phyloP scores from a whole-genome alignment of 2,329 filamentous ascomycete genomes.

The Gnomoniopsis sp. region DNA sequence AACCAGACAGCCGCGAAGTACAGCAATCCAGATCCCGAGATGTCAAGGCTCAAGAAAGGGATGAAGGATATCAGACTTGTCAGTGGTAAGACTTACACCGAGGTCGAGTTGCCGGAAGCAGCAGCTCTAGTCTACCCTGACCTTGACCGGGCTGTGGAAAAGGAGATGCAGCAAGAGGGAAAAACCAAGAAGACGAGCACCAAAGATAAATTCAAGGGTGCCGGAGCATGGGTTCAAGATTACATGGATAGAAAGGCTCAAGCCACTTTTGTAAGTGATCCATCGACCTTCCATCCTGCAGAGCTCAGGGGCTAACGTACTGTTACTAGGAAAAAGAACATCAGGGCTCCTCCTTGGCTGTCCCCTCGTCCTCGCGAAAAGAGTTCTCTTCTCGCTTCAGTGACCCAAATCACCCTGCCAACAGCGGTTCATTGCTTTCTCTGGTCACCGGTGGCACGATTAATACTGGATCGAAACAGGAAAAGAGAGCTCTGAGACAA shows the following conservation, averaged over 20 bases:
- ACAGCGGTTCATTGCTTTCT: conserved; percentile 42
- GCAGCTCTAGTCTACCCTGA: conserved; percentile 37
- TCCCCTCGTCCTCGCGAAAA: conserved; percentile 25
- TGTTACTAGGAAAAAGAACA: conserved; percentile 35
- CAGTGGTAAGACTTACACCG: conserved; percentile 33
- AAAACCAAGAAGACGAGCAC: conserved; percentile 21
- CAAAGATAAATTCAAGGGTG: conserved; percentile 26
- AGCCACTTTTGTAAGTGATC: conserved; percentile 36
- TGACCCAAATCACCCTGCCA: conserved; percentile 49
- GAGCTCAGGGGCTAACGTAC: too few relatives aligned
- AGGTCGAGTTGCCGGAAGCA: conserved; percentile 34
- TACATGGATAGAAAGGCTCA: conserved; percentile 48
- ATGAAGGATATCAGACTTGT: conserved; percentile 31
- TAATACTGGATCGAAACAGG: conserved; percentile 22
- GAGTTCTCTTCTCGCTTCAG: conserved; percentile 44
- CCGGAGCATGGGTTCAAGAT: conserved; percentile 35
- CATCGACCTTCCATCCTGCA: too few relatives aligned
- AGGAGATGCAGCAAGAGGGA: conserved; percentile 20
- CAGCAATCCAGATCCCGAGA: conserved; percentile 22
- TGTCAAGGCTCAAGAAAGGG: conserved; percentile 22
- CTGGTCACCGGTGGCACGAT: conserved; percentile 43
- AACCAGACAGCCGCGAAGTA: conserved; percentile 33
- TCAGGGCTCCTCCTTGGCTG: conserved; percentile 35
- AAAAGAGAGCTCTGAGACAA: conserved; percentile 7
- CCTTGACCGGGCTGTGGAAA: conserved; percentile 28